These are phyloP conservation scores for Micromonas commoda DNA, from an alignment of 139 green algal species.

Conservation along the genomic window DNA sequence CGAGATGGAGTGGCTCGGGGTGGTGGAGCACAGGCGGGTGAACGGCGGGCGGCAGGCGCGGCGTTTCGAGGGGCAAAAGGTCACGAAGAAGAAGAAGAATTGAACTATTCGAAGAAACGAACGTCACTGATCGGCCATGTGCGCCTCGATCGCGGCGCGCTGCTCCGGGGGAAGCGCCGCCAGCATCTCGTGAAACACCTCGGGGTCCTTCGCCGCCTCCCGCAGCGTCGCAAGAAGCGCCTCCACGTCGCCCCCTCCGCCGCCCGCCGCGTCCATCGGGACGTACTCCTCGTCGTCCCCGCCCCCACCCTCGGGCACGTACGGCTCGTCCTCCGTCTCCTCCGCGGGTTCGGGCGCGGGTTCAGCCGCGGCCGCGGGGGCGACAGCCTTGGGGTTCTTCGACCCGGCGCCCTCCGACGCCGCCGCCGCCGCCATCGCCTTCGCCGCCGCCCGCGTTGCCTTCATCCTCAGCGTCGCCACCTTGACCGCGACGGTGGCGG, in stretches of 20 bases:
- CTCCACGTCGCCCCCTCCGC: background rate
- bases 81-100: background rate
- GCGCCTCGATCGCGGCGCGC: background rate
- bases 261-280: background rate
- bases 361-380: no score
- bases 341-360: background rate
- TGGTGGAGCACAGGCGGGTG: background rate
- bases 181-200: background rate
- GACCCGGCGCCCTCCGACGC: background rate
- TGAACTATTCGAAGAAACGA: no score
- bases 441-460: background rate
- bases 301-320: background rate
- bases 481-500: background rate
- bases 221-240: background rate
- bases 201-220: background rate
- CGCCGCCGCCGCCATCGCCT: background rate
- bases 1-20: background rate
- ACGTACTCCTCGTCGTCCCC: background rate
- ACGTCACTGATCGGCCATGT: no score
- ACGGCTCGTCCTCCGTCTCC: background rate
- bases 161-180: background rate
- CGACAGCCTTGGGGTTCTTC: background rate
- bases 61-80: background rate
- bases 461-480: constrained; percentile 7
- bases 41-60: background rate